These are phyloP conservation scores for Coprinellus micaceus DNA, from an alignment of 768 basidiomycete genomes.

Conservation along the genomic window DNA sequence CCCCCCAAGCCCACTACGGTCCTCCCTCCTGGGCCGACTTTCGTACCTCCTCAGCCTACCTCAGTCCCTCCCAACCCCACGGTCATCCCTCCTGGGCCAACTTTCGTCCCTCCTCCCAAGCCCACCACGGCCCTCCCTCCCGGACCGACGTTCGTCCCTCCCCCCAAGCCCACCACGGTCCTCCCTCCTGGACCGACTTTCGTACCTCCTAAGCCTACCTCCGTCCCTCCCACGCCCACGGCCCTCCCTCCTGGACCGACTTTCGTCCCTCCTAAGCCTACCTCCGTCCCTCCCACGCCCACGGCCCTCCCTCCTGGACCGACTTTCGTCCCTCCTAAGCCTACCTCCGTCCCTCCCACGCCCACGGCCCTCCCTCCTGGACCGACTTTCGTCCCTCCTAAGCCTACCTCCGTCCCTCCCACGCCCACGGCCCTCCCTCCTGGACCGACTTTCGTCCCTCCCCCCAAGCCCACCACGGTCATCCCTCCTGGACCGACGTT, in stretches of 20 bases:
- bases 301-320: background rate
- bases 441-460: background rate
- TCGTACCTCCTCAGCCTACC: too few relatives aligned
- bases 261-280: background rate
- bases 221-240: background rate
- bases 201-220: slow-evolving; percentile 2
- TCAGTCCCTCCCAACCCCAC: background rate
- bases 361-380: background rate
- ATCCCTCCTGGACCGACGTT: too few relatives aligned
- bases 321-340: background rate
- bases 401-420: background rate
- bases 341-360: background rate
- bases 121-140: background rate
- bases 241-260: background rate
- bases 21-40: too few relatives aligned
- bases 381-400: background rate
- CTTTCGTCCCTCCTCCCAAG: background rate
- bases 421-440: background rate
- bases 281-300: background rate
- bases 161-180: background rate
- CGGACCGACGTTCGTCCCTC: background rate
- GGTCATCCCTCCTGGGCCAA: background rate
- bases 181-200: too few relatives aligned
- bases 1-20: too few relatives aligned
- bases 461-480: background rate